Percentiles rank a stretch among this genome's conserved stretches.
phyloP scores from a whole-genome alignment of 148 eudicot species.

The Rhododendron vialii region DNA sequence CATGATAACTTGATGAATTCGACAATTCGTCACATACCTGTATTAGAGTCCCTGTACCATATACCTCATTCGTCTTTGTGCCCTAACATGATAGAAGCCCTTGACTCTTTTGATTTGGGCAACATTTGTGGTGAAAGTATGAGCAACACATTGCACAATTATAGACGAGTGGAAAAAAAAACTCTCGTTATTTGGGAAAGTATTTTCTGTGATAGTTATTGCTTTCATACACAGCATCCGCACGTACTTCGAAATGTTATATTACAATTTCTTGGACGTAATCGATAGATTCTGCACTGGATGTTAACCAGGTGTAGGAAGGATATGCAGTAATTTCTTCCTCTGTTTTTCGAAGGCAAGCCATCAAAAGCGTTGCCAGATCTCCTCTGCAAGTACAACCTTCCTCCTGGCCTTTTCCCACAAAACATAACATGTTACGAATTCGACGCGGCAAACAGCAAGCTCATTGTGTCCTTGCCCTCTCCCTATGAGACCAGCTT shows the following conservation, averaged over 20 bases:
- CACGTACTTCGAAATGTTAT: neutral
- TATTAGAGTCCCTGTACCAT: neutral
- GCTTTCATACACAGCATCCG: neutral
- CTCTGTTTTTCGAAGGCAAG: slow-evolving; percentile 39
- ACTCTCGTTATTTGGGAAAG: neutral
- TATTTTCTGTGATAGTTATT: no score
- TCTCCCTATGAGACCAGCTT: slow-evolving; percentile 67
- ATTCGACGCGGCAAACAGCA: slow-evolving; percentile 57
- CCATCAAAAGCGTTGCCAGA: slow-evolving; percentile 60
- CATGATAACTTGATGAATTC: neutral
- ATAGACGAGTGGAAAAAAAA: no score
- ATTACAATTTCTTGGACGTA: neutral
- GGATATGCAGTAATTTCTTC: neutral
- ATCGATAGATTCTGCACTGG: neutral
- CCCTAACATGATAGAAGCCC: neutral
- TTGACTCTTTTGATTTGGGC: no score
- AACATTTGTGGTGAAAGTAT: no score
- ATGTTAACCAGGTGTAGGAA: neutral
- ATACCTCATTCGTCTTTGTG: neutral
- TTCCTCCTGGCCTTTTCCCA: slow-evolving; percentile 79
- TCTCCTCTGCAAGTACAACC: slow-evolving; percentile 67
- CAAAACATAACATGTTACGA: slow-evolving; percentile 67
- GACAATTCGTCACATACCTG: neutral
- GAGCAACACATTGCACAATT: no score
- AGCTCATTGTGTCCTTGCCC: slow-evolving; percentile 64